These are phyloP conservation scores for Candida qinlingensis DNA, from an alignment of 805 yeast species.

Conservation along the genomic window DNA sequence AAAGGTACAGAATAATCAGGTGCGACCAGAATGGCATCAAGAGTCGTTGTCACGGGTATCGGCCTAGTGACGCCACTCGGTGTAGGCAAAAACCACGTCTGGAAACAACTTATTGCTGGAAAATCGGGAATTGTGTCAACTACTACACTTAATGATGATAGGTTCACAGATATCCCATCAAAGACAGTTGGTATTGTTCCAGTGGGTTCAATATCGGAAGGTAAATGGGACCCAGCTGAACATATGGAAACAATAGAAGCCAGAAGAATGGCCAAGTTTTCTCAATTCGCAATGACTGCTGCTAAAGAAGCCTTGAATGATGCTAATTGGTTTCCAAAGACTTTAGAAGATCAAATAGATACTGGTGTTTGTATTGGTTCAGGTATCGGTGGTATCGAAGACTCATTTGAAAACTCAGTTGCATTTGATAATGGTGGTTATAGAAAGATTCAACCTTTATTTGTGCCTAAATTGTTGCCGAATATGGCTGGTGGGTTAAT, in stretches of 20 bases:
- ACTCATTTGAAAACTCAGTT: conserved; percentile 58
- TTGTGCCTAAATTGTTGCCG: conserved; percentile 75
- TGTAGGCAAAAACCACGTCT: conserved; percentile 48
- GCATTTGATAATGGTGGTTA: conserved; percentile 47
- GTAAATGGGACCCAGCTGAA: conserved; percentile 47
- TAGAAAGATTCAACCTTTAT: conserved; percentile 74
- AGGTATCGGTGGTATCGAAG: conserved; percentile 85
- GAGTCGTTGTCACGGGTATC: conserved; percentile 91
- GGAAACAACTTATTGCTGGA: conserved; percentile 48
- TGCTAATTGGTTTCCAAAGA: conserved; percentile 46
- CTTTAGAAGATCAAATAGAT: conserved; percentile 28
- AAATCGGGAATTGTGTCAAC: conserved; percentile 60
- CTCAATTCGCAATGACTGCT: conserved; percentile 77
- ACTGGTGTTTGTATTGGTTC: conserved; percentile 87
- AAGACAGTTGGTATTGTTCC: conserved; percentile 77
- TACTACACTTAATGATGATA: conserved; percentile 22
- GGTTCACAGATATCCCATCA: conserved; percentile 51
- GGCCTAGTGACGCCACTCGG: conserved; percentile 89
- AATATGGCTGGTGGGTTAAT: conserved; percentile 96
- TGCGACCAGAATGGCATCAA: neutral
- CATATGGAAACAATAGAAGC: conserved; percentile 37
- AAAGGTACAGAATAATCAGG: no score
- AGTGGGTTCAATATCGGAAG: conserved; percentile 34
- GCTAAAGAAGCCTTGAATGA: conserved; percentile 72
- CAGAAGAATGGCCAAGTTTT: conserved; percentile 62